These are phyloP conservation scores for Termitomyces sp. DNA, from an alignment of 768 basidiomycete species.

Conservation along the genomic window DNA sequence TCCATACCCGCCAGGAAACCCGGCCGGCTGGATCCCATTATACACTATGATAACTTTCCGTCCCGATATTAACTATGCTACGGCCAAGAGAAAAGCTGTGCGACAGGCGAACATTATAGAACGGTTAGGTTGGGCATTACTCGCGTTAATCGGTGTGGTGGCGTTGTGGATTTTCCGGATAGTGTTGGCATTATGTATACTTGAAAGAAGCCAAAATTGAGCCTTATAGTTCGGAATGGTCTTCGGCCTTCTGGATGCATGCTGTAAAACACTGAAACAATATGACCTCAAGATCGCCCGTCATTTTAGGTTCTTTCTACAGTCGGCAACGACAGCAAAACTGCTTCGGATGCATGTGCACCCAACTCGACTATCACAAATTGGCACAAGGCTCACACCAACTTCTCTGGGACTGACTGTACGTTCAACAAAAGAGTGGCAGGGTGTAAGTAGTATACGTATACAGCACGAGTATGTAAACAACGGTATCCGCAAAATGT, in stretches of 20 bases:
- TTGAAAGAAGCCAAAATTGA: conserved; percentile 13
- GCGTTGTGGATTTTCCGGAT: conserved; percentile 40
- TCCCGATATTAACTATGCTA: conserved; percentile 89
- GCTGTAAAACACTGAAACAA: conserved; percentile 16
- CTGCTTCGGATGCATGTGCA: conserved; percentile 9
- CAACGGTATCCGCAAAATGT: conserved; percentile 19
- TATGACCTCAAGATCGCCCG: conserved; percentile 10
- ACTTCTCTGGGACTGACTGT: background rate
- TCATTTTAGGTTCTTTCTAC: conserved; percentile 11
- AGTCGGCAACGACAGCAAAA: background rate
- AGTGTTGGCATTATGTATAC: conserved; percentile 21
- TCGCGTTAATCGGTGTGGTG: conserved; percentile 37
- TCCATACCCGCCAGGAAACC: conserved; percentile 57
- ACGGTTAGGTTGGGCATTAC: conserved; percentile 45
- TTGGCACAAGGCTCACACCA: conserved; percentile 21
- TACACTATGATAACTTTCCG: conserved; percentile 99
- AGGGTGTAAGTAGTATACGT: conserved; percentile 22
- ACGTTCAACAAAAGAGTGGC: conserved; percentile 18
- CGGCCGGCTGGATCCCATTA: conserved; percentile 83
- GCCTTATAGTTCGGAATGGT: conserved; percentile 15
- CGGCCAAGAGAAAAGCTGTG: conserved; percentile 65
- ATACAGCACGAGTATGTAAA: conserved; percentile 32
- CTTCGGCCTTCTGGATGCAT: conserved; percentile 13
- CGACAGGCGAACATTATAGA: conserved; percentile 66
- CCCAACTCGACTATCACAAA: conserved; percentile 11